Base-by-base conservation (phyloP, 164 flowering plant species). In the Vitis amurensis region DNA sequence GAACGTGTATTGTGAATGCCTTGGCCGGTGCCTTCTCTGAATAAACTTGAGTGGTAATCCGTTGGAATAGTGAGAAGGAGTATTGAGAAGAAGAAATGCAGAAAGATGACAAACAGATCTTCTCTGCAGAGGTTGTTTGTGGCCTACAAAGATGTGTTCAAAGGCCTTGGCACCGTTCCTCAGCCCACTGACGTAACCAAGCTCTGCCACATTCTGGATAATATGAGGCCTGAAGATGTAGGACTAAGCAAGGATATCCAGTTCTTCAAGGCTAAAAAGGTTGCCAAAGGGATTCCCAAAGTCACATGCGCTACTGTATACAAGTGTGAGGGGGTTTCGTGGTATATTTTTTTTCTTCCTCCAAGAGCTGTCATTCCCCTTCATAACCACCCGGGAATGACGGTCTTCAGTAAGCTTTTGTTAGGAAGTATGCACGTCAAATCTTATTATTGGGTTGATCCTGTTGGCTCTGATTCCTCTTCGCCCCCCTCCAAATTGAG, bases 341-440 rank as follows among this genome's bases (percentile, higher is more conserved):
- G 19, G 19, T 19, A 19, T 59, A 76, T 91, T 23, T 91, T 94
- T 82, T 88, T 88, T 68, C 83, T 94, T 50, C 98, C 97, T 6
- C 80, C 85, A 68, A 73, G 63, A 14, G 94, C 78, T 9, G 91
- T 89, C 30, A 89, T 94, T 59, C 98, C 97, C 5, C 91, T 94
- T 37, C 98, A 94, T 64, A 90, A 94, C 77, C 98, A 94, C 77
- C 98, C 97, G 3, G 94, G 73, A 55, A 94, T 94, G 98, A 94
- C 98, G 0, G 98, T 94, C 5, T 90, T 91, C 78, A 89, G 86
- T 83, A 94, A 91, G 72, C 93, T 94, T 61, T 79, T 94, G 2
- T 13, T 88, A 5, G 97, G 98, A 11, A 75, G 79, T 9, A 85
- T 94, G 98, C 98, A 91, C 78, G 86, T 91, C 27, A 90, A 86